Base-by-base conservation (phyloP, 306 rosid species). In the Fragaria ananassa region DNA sequence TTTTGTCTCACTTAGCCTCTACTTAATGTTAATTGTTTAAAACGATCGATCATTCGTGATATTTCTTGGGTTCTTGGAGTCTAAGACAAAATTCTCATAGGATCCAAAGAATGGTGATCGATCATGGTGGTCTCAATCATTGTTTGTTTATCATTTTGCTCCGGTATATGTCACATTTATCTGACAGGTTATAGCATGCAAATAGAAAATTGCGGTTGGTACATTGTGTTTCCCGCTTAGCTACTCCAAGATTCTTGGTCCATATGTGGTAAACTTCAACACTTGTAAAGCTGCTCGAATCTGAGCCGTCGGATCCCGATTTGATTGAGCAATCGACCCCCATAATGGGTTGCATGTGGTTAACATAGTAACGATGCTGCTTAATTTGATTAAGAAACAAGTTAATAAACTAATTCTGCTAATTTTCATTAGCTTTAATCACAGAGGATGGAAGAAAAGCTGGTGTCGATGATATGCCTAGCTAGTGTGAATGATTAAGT, bases 81-180 rank as follows among this genome's bases (percentile, higher is more conserved):
- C 84, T 66, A 78, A 61, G 86, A 50, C 68, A 79, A 79, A 73
- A 27, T 8, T 39, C 66, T 56, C 79, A 79, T 82, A 62, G 85
- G 88, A 88, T 84, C 89, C 91, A 60, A 81, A 74, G 79, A 39
- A 60, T 27, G 11, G 10, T 10, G 67, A 79, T 79, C 53, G n/a
- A 35, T 53, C 70, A 56, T 76, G 76, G 86, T 77, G 82, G 79
- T 69, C 82, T 77, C 87, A 85, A 90, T 88, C 86, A 85, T 86
- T 83, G 87, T 79, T 71, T 72, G 81, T 71, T 84, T 82, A 86
- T 79, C 80, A 85, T 81, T 78, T 73, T 82, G n/a, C 62, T 54
- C 15, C 65, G 66, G 13, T 31, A 5, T 4, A 10, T 15, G 21
- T 62, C 42, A 11, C 17, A 4, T 29, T 4, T 74, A 69, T 77